Percentiles rank a stretch among this genome's conserved stretches.
These are phyloP conservation scores for Lentinula detonsa DNA, from an alignment of 768 basidiomycete genomes.

Conservation along the genomic window DNA sequence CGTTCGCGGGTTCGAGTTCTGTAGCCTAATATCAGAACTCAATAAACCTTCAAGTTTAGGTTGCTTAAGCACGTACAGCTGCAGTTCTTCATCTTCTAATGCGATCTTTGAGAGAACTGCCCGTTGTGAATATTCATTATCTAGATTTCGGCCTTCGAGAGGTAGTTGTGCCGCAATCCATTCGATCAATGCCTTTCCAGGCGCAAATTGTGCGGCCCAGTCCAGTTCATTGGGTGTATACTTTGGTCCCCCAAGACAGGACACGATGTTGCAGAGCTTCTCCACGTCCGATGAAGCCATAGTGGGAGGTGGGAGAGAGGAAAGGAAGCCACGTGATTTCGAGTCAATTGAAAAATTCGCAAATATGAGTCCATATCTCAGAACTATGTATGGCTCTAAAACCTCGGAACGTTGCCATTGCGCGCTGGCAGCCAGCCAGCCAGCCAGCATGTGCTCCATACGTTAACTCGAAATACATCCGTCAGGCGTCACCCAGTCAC, in stretches of 20 bases:
- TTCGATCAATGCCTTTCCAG: conserved; percentile 23
- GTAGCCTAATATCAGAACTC: not conserved
- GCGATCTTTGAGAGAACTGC: conserved; percentile 22
- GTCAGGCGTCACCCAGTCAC: too few species aligned
- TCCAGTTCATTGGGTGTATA: conserved; percentile 22
- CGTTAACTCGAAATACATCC: too few species aligned
- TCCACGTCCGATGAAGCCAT: not conserved
- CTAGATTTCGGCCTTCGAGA: conserved; percentile 1
- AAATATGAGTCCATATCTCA: too few species aligned
- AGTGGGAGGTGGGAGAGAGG: not conserved
- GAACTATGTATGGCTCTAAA: too few species aligned
- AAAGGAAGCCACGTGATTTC: not conserved
- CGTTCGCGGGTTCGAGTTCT: not conserved
- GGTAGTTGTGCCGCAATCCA: conserved; percentile 24
- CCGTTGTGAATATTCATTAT: not conserved
- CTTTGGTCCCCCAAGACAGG: conserved; percentile 24
- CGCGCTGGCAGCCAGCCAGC: too few species aligned
- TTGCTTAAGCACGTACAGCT: conserved; percentile 14
- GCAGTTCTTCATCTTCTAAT: conserved; percentile 22
- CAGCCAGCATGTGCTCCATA: not conserved
- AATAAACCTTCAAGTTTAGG: not conserved
- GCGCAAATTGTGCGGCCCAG: conserved; percentile 25
- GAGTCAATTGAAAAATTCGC: too few species aligned
- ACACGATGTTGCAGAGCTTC: conserved; percentile 11
- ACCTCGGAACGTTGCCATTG: too few species aligned